Conservation (phyloP, 2,329 filamentous ascomycete genomes). For the Aspergillus luchuensis region DNA sequence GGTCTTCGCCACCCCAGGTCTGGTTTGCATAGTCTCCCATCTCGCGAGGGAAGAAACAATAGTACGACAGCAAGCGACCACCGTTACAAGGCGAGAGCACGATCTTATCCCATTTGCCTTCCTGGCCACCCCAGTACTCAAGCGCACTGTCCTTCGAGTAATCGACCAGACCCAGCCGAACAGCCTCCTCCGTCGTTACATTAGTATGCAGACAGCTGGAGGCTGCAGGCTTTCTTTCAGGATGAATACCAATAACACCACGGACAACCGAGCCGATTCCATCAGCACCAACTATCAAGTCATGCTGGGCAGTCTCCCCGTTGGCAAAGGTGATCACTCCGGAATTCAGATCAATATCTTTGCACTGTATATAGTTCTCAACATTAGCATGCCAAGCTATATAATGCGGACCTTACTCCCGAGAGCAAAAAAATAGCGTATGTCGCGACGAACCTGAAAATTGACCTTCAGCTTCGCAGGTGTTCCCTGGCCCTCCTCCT, state of each 20-base stretch:
- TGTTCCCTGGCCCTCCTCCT: slow-evolving; percentile 54
- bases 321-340: slow-evolving; percentile 58
- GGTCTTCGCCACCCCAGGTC: slow-evolving; percentile 57
- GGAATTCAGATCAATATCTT: slow-evolving; percentile 55
- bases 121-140: slow-evolving; percentile 68
- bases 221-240: slow-evolving; percentile 61
- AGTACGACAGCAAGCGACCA: slow-evolving; percentile 66
- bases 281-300: slow-evolving; percentile 65
- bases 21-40: slow-evolving; percentile 64
- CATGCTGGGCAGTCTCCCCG: slow-evolving; percentile 54
- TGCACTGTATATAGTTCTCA: slow-evolving; percentile 35
- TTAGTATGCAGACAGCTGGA: slow-evolving; percentile 67
- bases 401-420: too few relatives aligned
- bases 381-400: background rate
- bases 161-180: slow-evolving; percentile 62
- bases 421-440: background rate
- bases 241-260: slow-evolving; percentile 62
- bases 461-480: slow-evolving; percentile 60
- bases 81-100: slow-evolving; percentile 70
- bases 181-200: slow-evolving; percentile 62
- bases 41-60: slow-evolving; percentile 67
- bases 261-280: slow-evolving; percentile 69
- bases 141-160: slow-evolving; percentile 63
- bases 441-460: slow-evolving; percentile 45
- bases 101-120: slow-evolving; percentile 68